A percentile compares a stretch with the other conserved stretches of the same genome.
phyloP scores from a whole-genome alignment of 106 monocot species.

The Cymbidium sinense region DNA sequence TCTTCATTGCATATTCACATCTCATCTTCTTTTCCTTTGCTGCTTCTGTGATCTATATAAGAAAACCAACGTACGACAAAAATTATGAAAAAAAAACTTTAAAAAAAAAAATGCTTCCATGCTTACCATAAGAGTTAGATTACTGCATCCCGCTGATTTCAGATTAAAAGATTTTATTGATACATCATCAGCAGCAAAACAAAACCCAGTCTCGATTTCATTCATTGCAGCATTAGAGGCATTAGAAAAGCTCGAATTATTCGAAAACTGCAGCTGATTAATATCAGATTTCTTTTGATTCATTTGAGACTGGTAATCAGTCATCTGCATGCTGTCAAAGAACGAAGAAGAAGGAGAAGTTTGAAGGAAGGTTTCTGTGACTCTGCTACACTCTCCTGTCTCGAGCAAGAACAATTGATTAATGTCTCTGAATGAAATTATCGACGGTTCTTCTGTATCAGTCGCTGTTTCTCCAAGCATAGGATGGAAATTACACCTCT shows the following conservation, averaged over 20 bases:
- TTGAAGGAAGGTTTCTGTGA: not conserved
- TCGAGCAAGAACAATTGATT: not conserved
- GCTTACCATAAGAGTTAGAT: not conserved
- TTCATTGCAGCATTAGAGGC: not conserved
- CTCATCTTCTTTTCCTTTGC: not conserved
- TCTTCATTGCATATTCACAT: constrained; percentile 22
- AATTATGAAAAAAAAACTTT: too few relatives aligned
- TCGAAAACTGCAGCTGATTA: not conserved
- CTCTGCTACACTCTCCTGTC: not conserved
- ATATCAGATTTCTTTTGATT: not conserved
- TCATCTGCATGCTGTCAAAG: not conserved
- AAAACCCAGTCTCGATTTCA: not conserved
- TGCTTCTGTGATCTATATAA: not conserved
- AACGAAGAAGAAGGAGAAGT: not conserved
- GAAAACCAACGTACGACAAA: too few relatives aligned
- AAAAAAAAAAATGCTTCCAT: too few relatives aligned
- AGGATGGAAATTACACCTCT: too few relatives aligned
- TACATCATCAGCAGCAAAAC: not conserved
- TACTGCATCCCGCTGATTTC: not conserved
- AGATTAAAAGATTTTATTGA: not conserved
- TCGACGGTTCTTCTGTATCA: not conserved
- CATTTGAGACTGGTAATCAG: not conserved
- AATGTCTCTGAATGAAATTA: not conserved
- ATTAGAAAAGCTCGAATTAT: not conserved
- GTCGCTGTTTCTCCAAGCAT: too few relatives aligned